phyloP scores from a whole-genome alignment of 2,329 filamentous ascomycete species.

The Didymella sp. region DNA sequence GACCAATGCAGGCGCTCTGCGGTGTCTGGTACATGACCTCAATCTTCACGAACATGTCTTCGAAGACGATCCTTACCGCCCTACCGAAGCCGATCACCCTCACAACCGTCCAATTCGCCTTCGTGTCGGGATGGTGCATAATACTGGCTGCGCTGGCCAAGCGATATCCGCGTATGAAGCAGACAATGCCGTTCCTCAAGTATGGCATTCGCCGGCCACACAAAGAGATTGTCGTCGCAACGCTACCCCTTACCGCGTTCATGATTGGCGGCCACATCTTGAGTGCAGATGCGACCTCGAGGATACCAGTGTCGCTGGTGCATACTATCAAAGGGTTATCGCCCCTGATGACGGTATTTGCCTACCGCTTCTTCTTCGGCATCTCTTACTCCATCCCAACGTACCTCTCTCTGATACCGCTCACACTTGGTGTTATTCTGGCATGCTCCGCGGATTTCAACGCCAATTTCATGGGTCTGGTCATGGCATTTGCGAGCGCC shows the following conservation, averaged over 20 bases:
- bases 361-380: conserved; percentile 87
- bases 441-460: conserved; percentile 92
- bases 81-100: conserved; percentile 90
- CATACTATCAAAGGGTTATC: conserved; percentile 99
- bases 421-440: conserved; percentile 93
- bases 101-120: conserved; percentile 90
- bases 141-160: conserved; percentile 77
- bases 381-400: conserved; percentile 87
- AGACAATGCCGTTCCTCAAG: conserved; percentile 77
- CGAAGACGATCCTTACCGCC: conserved; percentile 93
- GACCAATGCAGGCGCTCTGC: conserved; percentile 72
- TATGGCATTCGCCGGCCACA: conserved; percentile 84
- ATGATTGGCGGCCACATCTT: conserved; percentile 93
- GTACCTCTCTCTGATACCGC: conserved; percentile 76
- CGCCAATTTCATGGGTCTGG: conserved; percentile 86
- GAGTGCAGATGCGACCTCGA: conserved; percentile 90
- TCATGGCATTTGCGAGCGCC: conserved; percentile 87
- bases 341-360: conserved; percentile 91
- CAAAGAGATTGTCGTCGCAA: conserved; percentile 81
- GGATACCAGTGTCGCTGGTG: conserved; percentile 94
- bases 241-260: conserved; percentile 89
- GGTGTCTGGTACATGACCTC: conserved; percentile 94
- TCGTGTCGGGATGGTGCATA: conserved; percentile 88
- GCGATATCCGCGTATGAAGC: conserved; percentile 73
- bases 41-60: conserved; percentile 95